Conservation (phyloP, 2,329 filamentous ascomycete genomes). For the Pyrenophora graminea region DNA sequence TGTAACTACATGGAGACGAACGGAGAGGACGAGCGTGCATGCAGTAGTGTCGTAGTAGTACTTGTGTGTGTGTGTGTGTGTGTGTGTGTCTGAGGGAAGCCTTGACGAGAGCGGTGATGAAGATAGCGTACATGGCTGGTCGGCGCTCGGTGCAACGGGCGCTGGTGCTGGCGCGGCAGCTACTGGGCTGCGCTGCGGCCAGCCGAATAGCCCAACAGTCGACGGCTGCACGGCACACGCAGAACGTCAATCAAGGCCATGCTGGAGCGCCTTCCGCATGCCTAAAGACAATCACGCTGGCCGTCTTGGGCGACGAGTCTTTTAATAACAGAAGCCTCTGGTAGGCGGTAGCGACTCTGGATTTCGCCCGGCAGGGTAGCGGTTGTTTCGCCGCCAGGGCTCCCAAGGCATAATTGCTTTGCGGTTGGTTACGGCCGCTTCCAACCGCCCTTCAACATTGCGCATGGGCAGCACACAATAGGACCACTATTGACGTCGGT, state of each 20-base stretch:
- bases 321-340: conserved; percentile 3
- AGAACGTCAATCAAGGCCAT: conserved; percentile 13
- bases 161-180: conserved; percentile 11
- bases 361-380: conserved; percentile 21
- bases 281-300: conserved; percentile 10
- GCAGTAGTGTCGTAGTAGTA: no score
- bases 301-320: conserved; percentile 9
- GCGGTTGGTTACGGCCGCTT: conserved; percentile 31
- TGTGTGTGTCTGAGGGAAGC: background rate
- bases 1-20: no score
- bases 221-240: conserved; percentile 11
- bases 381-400: conserved; percentile 24
- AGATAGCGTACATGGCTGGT: background rate
- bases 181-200: conserved; percentile 10
- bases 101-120: background rate
- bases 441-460: conserved; percentile 22
- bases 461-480: conserved; percentile 30
- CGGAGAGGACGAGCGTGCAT: no score
- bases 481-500: conserved; percentile 10
- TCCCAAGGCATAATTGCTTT: conserved; percentile 32
- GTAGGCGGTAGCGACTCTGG: conserved; percentile 11
- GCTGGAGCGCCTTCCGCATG: conserved; percentile 16
- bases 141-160: conserved; percentile 3
- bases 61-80: background rate
- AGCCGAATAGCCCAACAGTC: background rate